Evolutionary conservation across 495 filamentous ascomycete species (phyloP).

Genomic region (Parathielavia hyrcaniae): DNA sequence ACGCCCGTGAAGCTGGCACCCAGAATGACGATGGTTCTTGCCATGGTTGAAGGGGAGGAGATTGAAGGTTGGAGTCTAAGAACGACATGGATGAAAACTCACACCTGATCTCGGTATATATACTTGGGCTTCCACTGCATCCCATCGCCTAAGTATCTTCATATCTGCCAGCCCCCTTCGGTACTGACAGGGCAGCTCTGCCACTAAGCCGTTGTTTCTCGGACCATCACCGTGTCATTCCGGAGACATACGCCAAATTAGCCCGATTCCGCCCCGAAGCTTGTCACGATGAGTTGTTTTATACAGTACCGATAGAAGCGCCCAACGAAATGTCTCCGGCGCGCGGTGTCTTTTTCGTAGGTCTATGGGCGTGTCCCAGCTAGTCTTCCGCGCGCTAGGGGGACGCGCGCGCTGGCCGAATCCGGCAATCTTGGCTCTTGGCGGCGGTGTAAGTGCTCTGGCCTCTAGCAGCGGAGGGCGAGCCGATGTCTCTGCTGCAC

Average conservation of each 20-base stretch:
- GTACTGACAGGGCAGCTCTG: too few species aligned
- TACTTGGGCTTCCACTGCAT: too few species aligned
- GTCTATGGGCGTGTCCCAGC: background rate
- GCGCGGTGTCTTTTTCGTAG: background rate
- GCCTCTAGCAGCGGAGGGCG: too few species aligned
- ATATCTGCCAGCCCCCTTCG: too few species aligned
- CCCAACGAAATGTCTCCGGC: conserved; percentile 3
- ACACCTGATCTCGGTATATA: too few species aligned
- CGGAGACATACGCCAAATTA: background rate
- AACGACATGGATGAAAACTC: background rate
- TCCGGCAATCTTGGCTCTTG: background rate
- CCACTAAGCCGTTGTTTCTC: too few species aligned
- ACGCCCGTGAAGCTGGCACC: conserved; percentile 59
- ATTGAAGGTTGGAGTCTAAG: background rate
- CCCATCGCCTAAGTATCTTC: too few species aligned
- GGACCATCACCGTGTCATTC: background rate
- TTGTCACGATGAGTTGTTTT: background rate
- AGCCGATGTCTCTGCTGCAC: too few species aligned
- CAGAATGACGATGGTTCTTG: conserved; percentile 55
- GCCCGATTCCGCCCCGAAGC: background rate
- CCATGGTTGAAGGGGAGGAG: conserved; percentile 24
- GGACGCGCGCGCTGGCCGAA: conserved; percentile 12
- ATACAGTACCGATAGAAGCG: background rate
- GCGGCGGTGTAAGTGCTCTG: background rate
- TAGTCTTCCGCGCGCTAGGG: background rate